A percentile compares a stretch with the other conserved stretches of the same genome.
phyloP scores from a whole-genome alignment of 1,139 yeast genomes.

The Yamadazyma atmosphaerica region DNA sequence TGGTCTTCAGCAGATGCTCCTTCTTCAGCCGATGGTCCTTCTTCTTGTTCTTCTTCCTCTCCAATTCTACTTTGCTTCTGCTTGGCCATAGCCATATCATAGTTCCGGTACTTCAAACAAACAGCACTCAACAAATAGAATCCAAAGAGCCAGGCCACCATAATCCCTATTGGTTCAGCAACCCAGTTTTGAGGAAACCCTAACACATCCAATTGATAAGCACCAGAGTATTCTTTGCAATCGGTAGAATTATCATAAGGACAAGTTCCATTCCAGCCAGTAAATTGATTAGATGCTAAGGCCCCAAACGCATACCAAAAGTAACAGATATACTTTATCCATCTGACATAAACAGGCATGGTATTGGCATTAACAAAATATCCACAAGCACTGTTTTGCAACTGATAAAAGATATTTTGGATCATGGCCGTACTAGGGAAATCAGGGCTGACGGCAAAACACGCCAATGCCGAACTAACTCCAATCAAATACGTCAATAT shows the following conservation, averaged over 20 bases:
- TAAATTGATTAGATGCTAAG: slow-evolving; percentile 62
- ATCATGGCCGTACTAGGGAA: slow-evolving; percentile 66
- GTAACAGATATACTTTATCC: slow-evolving; percentile 76
- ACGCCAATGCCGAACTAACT: slow-evolving; percentile 54
- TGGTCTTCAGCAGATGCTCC: slow-evolving; percentile 12
- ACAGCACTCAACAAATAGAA: slow-evolving; percentile 51
- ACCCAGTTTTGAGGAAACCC: slow-evolving; percentile 70
- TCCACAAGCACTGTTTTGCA: slow-evolving; percentile 80
- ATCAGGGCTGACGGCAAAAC: slow-evolving; percentile 62
- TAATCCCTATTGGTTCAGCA: slow-evolving; percentile 62
- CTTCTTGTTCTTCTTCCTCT: slow-evolving; percentile 25
- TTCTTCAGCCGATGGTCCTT: slow-evolving; percentile 17
- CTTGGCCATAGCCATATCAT: slow-evolving; percentile 55
- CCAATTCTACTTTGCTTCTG: slow-evolving; percentile 37
- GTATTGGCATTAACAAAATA: slow-evolving; percentile 71
- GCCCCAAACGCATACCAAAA: slow-evolving; percentile 82
- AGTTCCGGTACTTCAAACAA: slow-evolving; percentile 46
- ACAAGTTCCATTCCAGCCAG: slow-evolving; percentile 62
- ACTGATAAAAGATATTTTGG: slow-evolving; percentile 63
- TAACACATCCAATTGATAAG: slow-evolving; percentile 50
- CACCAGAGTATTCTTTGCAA: slow-evolving; percentile 52
- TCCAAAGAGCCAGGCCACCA: slow-evolving; percentile 60
- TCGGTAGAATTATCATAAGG: slow-evolving; percentile 28
- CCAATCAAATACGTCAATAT: slow-evolving; percentile 59
- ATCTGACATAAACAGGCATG: slow-evolving; percentile 83